phyloP scores from a whole-genome alignment of 2,329 filamentous ascomycete genomes.

The Talaromyces sp. region DNA sequence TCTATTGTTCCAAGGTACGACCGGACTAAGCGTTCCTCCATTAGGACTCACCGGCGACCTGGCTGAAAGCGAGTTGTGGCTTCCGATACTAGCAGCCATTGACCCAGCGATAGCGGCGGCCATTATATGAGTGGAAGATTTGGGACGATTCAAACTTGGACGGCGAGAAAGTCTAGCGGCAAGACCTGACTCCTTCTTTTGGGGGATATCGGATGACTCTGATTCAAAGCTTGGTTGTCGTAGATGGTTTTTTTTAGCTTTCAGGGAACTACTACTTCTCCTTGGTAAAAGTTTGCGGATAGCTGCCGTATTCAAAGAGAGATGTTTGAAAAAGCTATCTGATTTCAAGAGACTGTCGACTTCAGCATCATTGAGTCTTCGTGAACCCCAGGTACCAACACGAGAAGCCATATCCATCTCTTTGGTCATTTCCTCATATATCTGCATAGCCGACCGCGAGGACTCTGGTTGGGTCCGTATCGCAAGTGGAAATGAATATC shows the following conservation, averaged over 20 bases:
- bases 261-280: conserved; percentile 46
- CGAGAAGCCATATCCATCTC: conserved; percentile 55
- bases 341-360: conserved; percentile 46
- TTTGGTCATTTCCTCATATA: conserved; percentile 47
- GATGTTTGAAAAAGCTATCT: conserved; percentile 42
- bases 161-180: conserved; percentile 35
- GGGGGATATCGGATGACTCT: conserved; percentile 21
- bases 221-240: conserved; percentile 29
- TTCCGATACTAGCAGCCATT: conserved; percentile 42
- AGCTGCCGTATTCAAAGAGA: conserved; percentile 41
- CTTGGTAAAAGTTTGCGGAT: conserved; percentile 38
- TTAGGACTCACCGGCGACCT: conserved; percentile 33
- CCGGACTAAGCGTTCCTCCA: conserved; percentile 44
- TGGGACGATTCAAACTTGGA: conserved; percentile 37
- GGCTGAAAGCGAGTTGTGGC: conserved; percentile 57
- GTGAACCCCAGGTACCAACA: conserved; percentile 54
- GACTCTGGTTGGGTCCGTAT: conserved; percentile 47
- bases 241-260: conserved; percentile 39
- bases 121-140: conserved; percentile 42
- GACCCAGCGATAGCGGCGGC: conserved; percentile 43
- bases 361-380: conserved; percentile 50
- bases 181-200: conserved; percentile 29
- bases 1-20: conserved; percentile 44
- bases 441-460: conserved; percentile 55
- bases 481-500: conserved; percentile 28